phyloP scores from a whole-genome alignment of 1,139 yeast species.

The Oligophagozyma castellii region DNA sequence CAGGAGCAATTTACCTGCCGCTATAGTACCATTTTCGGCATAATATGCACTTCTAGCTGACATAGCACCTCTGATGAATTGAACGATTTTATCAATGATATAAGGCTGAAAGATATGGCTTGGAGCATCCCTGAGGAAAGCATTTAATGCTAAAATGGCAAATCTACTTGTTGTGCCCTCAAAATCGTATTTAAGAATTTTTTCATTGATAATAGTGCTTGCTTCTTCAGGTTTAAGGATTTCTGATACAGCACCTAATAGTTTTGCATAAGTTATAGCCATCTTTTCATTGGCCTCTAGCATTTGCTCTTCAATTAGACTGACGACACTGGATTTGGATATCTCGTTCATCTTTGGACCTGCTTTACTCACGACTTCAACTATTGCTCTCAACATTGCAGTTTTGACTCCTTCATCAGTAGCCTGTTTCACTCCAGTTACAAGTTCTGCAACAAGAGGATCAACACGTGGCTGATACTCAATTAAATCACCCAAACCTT shows the following conservation, averaged over 20 bases:
- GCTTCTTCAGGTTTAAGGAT: constrained; percentile 59
- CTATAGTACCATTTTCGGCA: constrained; percentile 68
- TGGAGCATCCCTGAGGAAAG: constrained; percentile 69
- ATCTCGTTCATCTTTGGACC: constrained; percentile 66
- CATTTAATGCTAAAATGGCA: constrained; percentile 60
- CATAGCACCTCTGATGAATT: constrained; percentile 35
- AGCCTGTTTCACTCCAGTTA: constrained; percentile 55
- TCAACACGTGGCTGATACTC: constrained; percentile 89
- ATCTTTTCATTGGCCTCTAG: constrained; percentile 40
- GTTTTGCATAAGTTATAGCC: constrained; percentile 63
- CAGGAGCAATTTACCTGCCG: constrained; percentile 69
- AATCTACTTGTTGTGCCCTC: constrained; percentile 38
- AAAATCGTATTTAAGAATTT: constrained; percentile 35
- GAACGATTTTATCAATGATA: constrained; percentile 34
- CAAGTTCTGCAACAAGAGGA: constrained; percentile 74
- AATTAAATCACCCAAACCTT: constrained; percentile 76
- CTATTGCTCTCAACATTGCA: constrained; percentile 75
- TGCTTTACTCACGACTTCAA: constrained; percentile 71
- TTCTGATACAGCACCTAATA: constrained; percentile 65
- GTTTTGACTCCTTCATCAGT: constrained; percentile 57
- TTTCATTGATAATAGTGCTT: constrained; percentile 39
- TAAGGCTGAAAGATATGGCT: constrained; percentile 41
- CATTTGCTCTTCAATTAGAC: constrained; percentile 67
- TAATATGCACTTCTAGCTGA: constrained; percentile 39
- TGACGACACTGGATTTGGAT: constrained; percentile 55